These are phyloP conservation scores for Favolaschia claudopus DNA, from an alignment of 768 basidiomycete species.

Conservation along the genomic window DNA sequence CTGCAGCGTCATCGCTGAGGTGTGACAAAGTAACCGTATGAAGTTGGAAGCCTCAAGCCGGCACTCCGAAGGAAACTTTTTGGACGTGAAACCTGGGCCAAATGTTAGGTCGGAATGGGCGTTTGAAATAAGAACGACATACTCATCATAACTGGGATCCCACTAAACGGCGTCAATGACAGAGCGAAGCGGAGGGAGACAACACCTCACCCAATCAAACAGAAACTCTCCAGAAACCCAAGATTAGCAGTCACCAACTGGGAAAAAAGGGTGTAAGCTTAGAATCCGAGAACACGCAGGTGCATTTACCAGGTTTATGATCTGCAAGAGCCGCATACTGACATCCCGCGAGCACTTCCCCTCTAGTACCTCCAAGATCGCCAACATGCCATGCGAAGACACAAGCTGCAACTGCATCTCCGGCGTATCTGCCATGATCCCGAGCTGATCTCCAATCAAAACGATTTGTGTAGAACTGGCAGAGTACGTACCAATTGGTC, in stretches of 20 bases:
- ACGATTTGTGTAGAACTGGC: not conserved
- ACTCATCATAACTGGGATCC: constrained; percentile 97
- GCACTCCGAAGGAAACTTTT: constrained; percentile 92
- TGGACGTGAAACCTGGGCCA: constrained; percentile 84
- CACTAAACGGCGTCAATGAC: constrained; percentile 51
- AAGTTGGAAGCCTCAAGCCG: constrained; percentile 96
- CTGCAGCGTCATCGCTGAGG: constrained; percentile 92
- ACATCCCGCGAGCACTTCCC: constrained; percentile 87
- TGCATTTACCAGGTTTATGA: constrained; percentile 81
- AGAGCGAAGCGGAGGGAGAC: not conserved
- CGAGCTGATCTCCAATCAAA: constrained; percentile 55
- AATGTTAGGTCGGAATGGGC: constrained; percentile 1
- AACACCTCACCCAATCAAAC: constrained; percentile 76
- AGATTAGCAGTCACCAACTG: constrained; percentile 77
- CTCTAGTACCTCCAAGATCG: constrained; percentile 92
- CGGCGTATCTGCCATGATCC: constrained; percentile 77
- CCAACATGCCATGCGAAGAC: constrained; percentile 93
- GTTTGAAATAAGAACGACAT: constrained; percentile 29
- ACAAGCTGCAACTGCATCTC: constrained; percentile 92
- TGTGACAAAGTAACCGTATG: constrained; percentile 89
- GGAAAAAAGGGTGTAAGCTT: constrained; percentile 45
- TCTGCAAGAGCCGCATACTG: constrained; percentile 82
- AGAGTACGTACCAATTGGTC: constrained; percentile 78
- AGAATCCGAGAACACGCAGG: not conserved
- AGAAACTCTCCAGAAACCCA: constrained; percentile 92